Base-by-base conservation (phyloP, 2,329 filamentous ascomycete genomes). In the Sporothrix protearum region DNA sequence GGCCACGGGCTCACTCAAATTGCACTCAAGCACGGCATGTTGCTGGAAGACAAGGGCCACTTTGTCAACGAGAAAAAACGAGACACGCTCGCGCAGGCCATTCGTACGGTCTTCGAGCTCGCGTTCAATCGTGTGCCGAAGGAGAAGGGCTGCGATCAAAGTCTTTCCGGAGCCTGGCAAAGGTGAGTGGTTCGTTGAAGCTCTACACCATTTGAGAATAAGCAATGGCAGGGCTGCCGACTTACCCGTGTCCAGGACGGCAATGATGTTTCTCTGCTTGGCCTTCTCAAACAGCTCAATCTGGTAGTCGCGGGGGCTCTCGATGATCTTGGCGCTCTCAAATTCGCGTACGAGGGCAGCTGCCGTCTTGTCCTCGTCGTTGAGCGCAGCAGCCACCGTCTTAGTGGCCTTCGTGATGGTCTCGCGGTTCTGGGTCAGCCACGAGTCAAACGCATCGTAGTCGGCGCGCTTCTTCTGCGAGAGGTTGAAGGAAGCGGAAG, bases 41-140 rank as follows among this genome's bases (percentile, higher is more conserved):
- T 99, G 96, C 78, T 99, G 96, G 75, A 93, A 93, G 8, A 96
- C 94, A 14, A 99, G 85, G 0, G 94, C 91, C 0, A 98, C 93
- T 72, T 93, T 97, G 76, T 97, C 91, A 10, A 96, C 94, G 22
- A 99, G 80, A 77, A 99, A 99, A 81, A 98, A 97, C 0, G 93
- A 88, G 9, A 92, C 86, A 36, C 90, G 89, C 49, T 83, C 87
- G 0, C 83, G 77, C n/a, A 84, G 84, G 1, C 91, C 91, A 1
- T 81, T 76, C 0, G 83, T 85, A 51, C 94, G 87, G 74, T 88
- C 82, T 73, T 92, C 89, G 0, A 97, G 81, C 79, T 99, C 96
- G 72, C 90, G 83, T 51, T 93, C 88, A 39, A 98, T 85, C 10
- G 88, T 85, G 78, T 96, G 88, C 51, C 90, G 88, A 30, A 98